These are phyloP conservation scores for Haberlea rhodopensis DNA, from an alignment of 257 asterid species.

Conservation along the genomic window DNA sequence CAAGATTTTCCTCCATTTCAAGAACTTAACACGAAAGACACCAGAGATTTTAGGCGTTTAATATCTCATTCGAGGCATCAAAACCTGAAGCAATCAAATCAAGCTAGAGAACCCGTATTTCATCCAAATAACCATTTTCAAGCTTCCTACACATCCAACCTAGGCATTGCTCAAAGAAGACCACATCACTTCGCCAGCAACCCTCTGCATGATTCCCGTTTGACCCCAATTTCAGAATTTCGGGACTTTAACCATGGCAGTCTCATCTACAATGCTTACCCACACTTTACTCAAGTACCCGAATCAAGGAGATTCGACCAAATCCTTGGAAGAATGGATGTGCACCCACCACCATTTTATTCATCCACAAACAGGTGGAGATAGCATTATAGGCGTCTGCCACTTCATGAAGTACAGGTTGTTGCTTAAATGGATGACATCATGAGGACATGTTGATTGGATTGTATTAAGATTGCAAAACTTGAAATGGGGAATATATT, in stretches of 20 bases:
- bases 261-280: not conserved
- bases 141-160: constrained; percentile 4
- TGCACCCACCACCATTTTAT: not conserved
- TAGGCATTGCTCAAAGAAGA: not conserved
- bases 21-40: constrained; percentile 21
- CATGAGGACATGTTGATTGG: not conserved
- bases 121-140: constrained; percentile 23
- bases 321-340: not conserved
- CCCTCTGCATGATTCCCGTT: not conserved
- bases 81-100: constrained; percentile 23
- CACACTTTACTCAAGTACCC: not conserved
- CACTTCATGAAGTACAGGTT: not conserved
- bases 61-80: constrained; percentile 31
- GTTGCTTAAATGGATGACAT: not conserved
- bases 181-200: not conserved
- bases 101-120: constrained; percentile 28
- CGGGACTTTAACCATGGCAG: not conserved
- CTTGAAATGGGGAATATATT: not conserved
- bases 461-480: not conserved
- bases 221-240: not conserved
- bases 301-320: not conserved
- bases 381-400: not conserved
- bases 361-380: not conserved
- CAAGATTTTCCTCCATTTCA: constrained; percentile 20
- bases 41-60: constrained; percentile 23